Evolutionary conservation across 2,329 filamentous ascomycete genomes (phyloP), one percentile per base, ranked within the genome.

Genomic region (Nemania serpens): DNA sequence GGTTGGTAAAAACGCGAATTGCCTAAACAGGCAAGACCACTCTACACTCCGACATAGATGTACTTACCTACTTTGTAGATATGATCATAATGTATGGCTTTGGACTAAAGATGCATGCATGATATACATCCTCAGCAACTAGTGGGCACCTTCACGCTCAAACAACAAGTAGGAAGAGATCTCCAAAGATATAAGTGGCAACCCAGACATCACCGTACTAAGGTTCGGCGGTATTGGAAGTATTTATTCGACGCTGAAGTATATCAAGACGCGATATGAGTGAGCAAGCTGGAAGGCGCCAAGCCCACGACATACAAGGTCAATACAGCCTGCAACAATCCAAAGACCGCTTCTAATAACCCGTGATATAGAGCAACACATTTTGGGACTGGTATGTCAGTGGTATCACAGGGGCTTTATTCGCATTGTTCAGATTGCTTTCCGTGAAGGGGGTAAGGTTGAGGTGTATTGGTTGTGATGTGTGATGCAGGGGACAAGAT

Each of bases 401-500:
- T 49, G 36, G 58, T 43, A 61, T 65, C 58, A 54, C 54, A 36
- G 43, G 22, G 11, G 25, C 25, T 59, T 54, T 42, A 52, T 59
- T 64, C 17, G 50, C 47, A 39, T 50, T 54, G 37, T 57, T 61
- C 53, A 58, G 29, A 53, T 48, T 43, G 33, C 13, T 54, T 50
- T 55, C 33, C n/a, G 49, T 53, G n/a, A 49, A 54, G 22, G 52
- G 57, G 58, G 36, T 18, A 56, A 56, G 60, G 55, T 67, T 57
- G 61, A 65, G 66, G 49, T 68, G 64, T 71, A 68, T 69, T 71
- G 43, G 67, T 66, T 55, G 67, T 71, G 69, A 68, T 68, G 68
- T 67, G 64, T 63, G 57, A 57, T 64, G 62, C 42, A 48, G 60
- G 63, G 66, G 64, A 68, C 66, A 70, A 66, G 59, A 67, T 71